These are phyloP conservation scores for Peronospora belbahrii DNA, from an alignment of 352 stramenopile genomes.

Conservation along the genomic window DNA sequence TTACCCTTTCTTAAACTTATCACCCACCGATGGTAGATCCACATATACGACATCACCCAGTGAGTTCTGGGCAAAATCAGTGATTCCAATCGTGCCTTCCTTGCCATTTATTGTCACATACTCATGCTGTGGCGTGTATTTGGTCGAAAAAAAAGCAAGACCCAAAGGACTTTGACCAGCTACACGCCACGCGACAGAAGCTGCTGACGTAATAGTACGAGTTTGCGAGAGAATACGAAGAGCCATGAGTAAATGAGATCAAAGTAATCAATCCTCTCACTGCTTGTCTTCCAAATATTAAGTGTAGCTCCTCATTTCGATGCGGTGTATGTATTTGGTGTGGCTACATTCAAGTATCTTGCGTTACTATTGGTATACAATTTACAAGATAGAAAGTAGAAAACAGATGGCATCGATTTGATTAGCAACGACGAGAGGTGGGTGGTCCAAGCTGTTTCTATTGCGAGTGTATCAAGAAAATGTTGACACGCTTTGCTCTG, in stretches of 20 bases:
- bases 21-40: slow-evolving; percentile 91
- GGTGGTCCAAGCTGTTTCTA: too few species aligned
- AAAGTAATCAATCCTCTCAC: too few species aligned
- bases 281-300: slow-evolving; percentile 20
- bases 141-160: slow-evolving; percentile 67
- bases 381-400: background rate
- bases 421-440: background rate
- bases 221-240: slow-evolving; percentile 55
- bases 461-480: slow-evolving; percentile 2
- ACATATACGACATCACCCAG: slow-evolving; percentile 97
- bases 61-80: slow-evolving; percentile 94
- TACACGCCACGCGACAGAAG: slow-evolving; percentile 24
- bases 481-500: slow-evolving; percentile 23
- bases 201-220: slow-evolving; percentile 16
- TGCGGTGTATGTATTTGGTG: background rate
- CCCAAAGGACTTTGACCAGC: slow-evolving; percentile 33
- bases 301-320: slow-evolving; percentile 18
- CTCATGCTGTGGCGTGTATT: slow-evolving; percentile 83
- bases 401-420: background rate
- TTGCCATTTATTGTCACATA: slow-evolving; percentile 78
- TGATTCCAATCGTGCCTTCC: slow-evolving; percentile 92
- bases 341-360: slow-evolving; percentile 1
- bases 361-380: slow-evolving; percentile 8
- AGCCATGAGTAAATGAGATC: slow-evolving; percentile 35
- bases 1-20: slow-evolving; percentile 90